A percentile compares a stretch with the other conserved stretches of the same genome.
These are phyloP conservation scores for Blastomyces gilchristii DNA, from an alignment of 2,329 filamentous ascomycete species.

Conservation along the genomic window DNA sequence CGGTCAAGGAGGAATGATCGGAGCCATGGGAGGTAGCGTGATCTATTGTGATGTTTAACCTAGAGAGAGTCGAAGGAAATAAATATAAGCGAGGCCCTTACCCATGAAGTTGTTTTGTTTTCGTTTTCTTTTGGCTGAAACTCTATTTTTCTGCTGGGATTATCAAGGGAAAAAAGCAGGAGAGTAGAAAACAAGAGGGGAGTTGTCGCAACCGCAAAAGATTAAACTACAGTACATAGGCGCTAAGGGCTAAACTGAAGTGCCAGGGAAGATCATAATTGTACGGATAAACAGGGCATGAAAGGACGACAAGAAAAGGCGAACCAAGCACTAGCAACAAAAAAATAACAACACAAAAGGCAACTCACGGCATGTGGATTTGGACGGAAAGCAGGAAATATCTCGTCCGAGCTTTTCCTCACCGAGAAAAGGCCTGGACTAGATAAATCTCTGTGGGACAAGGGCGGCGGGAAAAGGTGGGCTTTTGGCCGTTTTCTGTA, in stretches of 20 bases:
- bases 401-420: constrained; percentile 11
- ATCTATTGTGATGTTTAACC: constrained; percentile 37
- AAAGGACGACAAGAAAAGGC: constrained; percentile 6
- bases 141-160: not conserved
- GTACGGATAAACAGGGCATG: not conserved
- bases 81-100: constrained; percentile 7
- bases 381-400: constrained; percentile 10
- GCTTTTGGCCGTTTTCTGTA: not conserved
- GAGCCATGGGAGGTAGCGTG: constrained; percentile 28
- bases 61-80: constrained; percentile 18
- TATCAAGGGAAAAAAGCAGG: not conserved
- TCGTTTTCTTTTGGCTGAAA: not conserved
- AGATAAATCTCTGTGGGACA: constrained; percentile 13
- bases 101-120: not conserved
- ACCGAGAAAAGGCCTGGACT: constrained; percentile 7
- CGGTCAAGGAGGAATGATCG: constrained; percentile 28
- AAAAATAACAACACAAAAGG: not conserved
- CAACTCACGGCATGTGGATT: constrained; percentile 17
- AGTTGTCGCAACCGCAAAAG: not conserved
- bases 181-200: not conserved
- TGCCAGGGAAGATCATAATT: not conserved
- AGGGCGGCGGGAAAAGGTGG: constrained; percentile 10
- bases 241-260: not conserved
- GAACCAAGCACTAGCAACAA: not conserved
- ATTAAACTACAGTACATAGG: not conserved